Evolutionary conservation across 2,329 filamentous ascomycete genomes (phyloP).

Genomic region (Orbilia blumenaviensis): DNA sequence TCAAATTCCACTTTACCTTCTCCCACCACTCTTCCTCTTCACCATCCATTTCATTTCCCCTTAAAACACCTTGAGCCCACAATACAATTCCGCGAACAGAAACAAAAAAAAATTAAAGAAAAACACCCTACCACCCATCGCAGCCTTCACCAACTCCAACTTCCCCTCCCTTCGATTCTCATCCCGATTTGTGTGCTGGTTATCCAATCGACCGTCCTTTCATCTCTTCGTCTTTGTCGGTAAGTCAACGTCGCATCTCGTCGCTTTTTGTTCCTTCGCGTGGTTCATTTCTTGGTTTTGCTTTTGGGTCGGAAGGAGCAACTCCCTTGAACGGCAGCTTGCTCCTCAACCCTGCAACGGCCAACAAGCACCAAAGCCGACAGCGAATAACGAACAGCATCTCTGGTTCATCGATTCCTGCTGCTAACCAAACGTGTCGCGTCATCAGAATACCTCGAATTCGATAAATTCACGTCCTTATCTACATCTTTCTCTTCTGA

Average conservation of each 20-base stretch:
- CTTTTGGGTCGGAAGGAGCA: slow-evolving; percentile 33
- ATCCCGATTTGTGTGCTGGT: slow-evolving; percentile 40
- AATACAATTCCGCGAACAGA: slow-evolving; percentile 30
- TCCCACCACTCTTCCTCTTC: slow-evolving; percentile 20
- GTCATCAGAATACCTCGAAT: not conserved
- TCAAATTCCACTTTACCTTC: slow-evolving; percentile 38
- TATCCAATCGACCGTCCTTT: slow-evolving; percentile 37
- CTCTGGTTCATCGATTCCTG: not conserved
- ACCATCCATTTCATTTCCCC: slow-evolving; percentile 27
- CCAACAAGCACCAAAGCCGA: slow-evolving; percentile 10
- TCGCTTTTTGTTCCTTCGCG: slow-evolving; percentile 24
- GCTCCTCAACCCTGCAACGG: slow-evolving; percentile 24
- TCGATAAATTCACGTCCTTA: slow-evolving; percentile 26
- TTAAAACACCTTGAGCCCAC: slow-evolving; percentile 49
- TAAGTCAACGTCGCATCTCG: slow-evolving; percentile 50
- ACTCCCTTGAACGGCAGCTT: slow-evolving; percentile 13
- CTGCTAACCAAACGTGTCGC: slow-evolving; percentile 42
- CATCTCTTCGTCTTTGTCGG: slow-evolving; percentile 15
- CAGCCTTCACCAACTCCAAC: slow-evolving; percentile 25
- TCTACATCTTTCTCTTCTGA: slow-evolving; percentile 16
- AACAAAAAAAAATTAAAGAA: slow-evolving; percentile 22
- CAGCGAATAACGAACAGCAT: not conserved
- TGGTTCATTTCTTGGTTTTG: slow-evolving; percentile 38
- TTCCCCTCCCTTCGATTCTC: slow-evolving; percentile 35
- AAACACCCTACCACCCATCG: not conserved